Evolutionary conservation across 768 basidiomycete species (phyloP), one percentile per base, ranked within the genome.

Genomic region (Tricholomella constricta): DNA sequence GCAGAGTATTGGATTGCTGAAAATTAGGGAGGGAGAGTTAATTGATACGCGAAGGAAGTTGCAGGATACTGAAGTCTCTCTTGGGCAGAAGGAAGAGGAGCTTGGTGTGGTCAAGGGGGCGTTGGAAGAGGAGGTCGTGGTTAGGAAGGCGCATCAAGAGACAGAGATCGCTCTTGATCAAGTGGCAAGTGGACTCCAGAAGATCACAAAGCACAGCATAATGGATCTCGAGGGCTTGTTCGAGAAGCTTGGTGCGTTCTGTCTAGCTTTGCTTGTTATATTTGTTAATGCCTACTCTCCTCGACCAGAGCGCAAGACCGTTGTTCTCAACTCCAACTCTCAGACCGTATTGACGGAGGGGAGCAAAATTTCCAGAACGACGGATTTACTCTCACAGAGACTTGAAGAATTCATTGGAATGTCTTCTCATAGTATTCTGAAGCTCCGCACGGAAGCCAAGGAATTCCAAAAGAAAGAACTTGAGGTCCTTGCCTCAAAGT

Each of bases 1-100:
- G 64, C 87, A 95, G 69, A 88, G 90, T 60, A 89, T 94, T 51
- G 84, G 79, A 2, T 58, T 93, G 41, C 72, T 98, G 41, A 83
- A 84, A 65, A 84, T 81, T 61, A 79, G 84, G 26, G 89, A 95
- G 46, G 81, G 83, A 6, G 92, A 97, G 65, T 72, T 98, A 48
- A 82, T 78, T 51, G 72, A 78, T 45, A 81, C 88, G 3, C 79
- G 76, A 53, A 79, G 78, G 17, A 78, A 72, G 60, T 70, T 95
- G 43, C 72, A 76, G 51, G 73, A 73, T 49, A 81, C 80, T 1
- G 75, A 82, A 55, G 71, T 69, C 1, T 74, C 77, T 38, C 69
- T 98, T 31, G 73, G 71, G 26, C 65, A 70, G 38, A 85, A 77
- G 53, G 78, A 83, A 50, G 73, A 63, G 1, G 84, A 91, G 59